A percentile compares a stretch with the other conserved stretches of the same genome.
phyloP scores from a whole-genome alignment of 176 grass and related monocot genomes.

The Lolium multiflorum region DNA sequence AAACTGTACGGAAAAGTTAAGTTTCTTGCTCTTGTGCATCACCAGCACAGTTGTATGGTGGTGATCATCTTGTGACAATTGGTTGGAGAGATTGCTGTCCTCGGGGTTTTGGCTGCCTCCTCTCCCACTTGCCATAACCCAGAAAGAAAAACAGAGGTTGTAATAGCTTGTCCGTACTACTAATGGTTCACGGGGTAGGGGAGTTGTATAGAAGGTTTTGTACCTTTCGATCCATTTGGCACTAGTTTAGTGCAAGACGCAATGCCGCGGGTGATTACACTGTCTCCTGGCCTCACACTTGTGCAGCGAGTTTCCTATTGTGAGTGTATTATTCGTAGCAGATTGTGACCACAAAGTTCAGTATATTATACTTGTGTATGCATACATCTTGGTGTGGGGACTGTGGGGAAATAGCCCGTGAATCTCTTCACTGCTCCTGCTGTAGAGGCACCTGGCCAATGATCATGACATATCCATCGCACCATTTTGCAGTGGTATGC shows the following conservation, averaged over 20 bases:
- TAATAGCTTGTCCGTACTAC: neutral
- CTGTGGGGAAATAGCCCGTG: neutral
- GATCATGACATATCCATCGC: neutral
- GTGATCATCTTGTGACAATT: conserved; percentile 55
- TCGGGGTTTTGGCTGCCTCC: neutral
- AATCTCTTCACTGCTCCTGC: neutral
- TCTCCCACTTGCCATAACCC: conserved; percentile 29
- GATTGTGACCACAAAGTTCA: neutral
- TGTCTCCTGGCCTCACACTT: neutral
- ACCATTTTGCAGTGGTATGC: too few species aligned
- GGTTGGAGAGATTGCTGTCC: conserved; percentile 48
- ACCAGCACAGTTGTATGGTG: too few species aligned
- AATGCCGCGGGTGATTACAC: neutral
- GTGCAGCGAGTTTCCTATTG: neutral
- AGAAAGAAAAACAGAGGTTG: neutral
- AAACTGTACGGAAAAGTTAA: conserved; percentile 56
- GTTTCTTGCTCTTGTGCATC: too few species aligned
- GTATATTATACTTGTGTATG: neutral
- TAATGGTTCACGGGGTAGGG: conserved; percentile 37
- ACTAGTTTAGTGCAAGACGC: neutral
- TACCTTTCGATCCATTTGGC: neutral
- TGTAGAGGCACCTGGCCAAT: neutral
- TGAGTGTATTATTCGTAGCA: neutral
- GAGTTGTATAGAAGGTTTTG: neutral
- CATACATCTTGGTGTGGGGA: neutral